These are phyloP conservation scores for Nowakowskiella sp. DNA, from an alignment of 192 early-diverging fungal genomes.

Conservation along the genomic window DNA sequence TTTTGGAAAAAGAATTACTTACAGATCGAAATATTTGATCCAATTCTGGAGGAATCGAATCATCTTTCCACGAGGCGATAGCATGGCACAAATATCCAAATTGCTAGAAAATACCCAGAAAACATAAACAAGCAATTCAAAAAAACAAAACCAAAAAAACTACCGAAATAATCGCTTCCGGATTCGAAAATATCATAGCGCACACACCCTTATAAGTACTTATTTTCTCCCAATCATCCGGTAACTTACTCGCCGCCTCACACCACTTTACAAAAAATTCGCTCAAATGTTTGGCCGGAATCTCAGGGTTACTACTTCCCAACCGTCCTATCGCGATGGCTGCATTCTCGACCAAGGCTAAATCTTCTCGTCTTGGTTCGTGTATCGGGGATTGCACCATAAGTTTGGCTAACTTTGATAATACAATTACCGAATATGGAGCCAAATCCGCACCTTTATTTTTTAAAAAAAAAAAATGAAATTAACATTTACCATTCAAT, in stretches of 20 bases:
- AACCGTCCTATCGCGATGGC: slow-evolving; percentile 97
- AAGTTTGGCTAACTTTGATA: too few species aligned
- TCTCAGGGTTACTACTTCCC: slow-evolving; percentile 72
- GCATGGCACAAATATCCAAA: too few species aligned
- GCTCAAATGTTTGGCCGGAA: slow-evolving; percentile 80
- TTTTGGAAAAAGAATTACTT: too few species aligned
- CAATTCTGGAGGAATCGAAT: too few species aligned
- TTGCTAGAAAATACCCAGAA: too few species aligned
- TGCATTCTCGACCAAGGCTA: slow-evolving; percentile 79
- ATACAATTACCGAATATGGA: too few species aligned
- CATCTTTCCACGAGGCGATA: too few species aligned
- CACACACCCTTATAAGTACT: slow-evolving; percentile 94
- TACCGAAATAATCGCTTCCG: too few species aligned
- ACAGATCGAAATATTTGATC: too few species aligned
- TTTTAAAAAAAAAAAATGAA: slow-evolving; percentile 18
- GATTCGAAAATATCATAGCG: slow-evolving; percentile 84
- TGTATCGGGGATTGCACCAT: too few species aligned
- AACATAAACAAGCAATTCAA: too few species aligned
- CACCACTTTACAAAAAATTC: slow-evolving; percentile 78
- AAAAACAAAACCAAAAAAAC: too few species aligned
- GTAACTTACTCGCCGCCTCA: slow-evolving; percentile 63
- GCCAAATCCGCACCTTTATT: slow-evolving; percentile 69
- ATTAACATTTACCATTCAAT: slow-evolving; percentile 8
- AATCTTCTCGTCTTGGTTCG: slow-evolving; percentile 58
- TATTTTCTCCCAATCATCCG: slow-evolving; percentile 94